Conservation (phyloP, 768 basidiomycete species). For the Boletus reticuloceps region DNA sequence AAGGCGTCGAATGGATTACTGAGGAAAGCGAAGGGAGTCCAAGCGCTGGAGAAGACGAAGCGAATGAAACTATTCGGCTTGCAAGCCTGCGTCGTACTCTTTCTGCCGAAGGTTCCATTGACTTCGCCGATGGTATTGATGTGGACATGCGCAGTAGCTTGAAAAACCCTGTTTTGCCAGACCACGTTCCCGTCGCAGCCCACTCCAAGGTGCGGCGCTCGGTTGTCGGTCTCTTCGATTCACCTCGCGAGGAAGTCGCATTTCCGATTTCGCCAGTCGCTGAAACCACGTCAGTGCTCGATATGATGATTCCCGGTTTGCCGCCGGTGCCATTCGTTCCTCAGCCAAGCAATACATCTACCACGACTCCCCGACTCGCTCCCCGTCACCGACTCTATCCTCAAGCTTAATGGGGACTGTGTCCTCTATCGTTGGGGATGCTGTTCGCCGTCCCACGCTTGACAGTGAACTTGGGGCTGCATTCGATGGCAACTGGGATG, state of each 20-base stretch:
- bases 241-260: conserved; percentile 13
- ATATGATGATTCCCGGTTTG: conserved; percentile 34
- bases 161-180: conserved; percentile 9
- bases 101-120: conserved; percentile 20
- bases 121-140: conserved; percentile 20
- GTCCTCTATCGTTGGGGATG: conserved; percentile 6
- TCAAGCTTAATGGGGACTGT: conserved; percentile 2
- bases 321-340: conserved; percentile 34
- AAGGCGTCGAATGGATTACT: conserved; percentile 37
- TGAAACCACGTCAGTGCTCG: conserved; percentile 23
- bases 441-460: conserved; percentile 36
- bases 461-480: conserved; percentile 59
- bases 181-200: conserved; percentile 16
- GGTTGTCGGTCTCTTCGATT: conserved; percentile 63
- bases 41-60: conserved; percentile 25
- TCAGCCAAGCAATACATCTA: conserved; percentile 28
- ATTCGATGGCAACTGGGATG: conserved; percentile 33
- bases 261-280: conserved; percentile 11
- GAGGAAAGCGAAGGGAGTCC: conserved; percentile 42
- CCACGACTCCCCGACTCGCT: conserved; percentile 11
- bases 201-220: conserved; percentile 44
- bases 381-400: conserved; percentile 19
- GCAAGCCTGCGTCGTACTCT: conserved; percentile 26
- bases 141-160: conserved; percentile 28
- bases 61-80: conserved; percentile 32